Evolutionary conservation across 176 grass and related monocot species (phyloP).

Genomic region (Alloteropsis semialata): DNA sequence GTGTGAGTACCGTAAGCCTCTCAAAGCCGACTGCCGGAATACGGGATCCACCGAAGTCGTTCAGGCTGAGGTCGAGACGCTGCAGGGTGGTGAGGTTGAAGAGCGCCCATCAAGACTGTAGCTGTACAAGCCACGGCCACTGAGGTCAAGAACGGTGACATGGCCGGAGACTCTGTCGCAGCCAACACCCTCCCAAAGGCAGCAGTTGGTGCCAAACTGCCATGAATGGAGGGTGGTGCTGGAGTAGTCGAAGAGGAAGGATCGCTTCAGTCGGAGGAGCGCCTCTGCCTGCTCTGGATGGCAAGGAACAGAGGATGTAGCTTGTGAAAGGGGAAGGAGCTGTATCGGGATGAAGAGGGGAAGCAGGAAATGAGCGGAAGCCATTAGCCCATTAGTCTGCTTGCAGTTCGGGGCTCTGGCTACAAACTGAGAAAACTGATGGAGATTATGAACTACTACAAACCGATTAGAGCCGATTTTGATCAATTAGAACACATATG

Average conservation of each 20-base stretch:
- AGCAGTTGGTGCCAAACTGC: conserved; percentile 16
- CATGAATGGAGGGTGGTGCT: neutral
- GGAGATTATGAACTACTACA: too few species aligned
- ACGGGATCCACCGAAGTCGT: neutral
- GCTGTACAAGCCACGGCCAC: neutral
- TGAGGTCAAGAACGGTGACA: conserved; percentile 22
- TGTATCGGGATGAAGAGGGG: neutral
- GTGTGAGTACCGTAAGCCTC: conserved; percentile 26
- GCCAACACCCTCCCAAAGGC: conserved; percentile 6
- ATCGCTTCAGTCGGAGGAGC: conserved; percentile 16
- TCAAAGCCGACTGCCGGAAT: conserved; percentile 29
- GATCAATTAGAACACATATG: too few species aligned
- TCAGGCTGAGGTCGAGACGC: conserved; percentile 24
- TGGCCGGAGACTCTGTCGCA: neutral
- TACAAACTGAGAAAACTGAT: too few species aligned
- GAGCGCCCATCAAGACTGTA: neutral
- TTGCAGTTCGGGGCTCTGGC: too few species aligned
- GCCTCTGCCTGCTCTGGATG: conserved; percentile 4
- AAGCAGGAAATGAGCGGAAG: neutral
- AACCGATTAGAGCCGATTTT: too few species aligned
- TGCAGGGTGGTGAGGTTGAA: conserved; percentile 31
- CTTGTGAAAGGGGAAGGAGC: too few species aligned
- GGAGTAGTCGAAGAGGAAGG: neutral
- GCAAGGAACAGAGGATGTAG: too few species aligned
- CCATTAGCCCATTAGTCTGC: too few species aligned